phyloP scores from a whole-genome alignment of 2,329 filamentous ascomycete genomes.

The Mycosphaerella arachidis region DNA sequence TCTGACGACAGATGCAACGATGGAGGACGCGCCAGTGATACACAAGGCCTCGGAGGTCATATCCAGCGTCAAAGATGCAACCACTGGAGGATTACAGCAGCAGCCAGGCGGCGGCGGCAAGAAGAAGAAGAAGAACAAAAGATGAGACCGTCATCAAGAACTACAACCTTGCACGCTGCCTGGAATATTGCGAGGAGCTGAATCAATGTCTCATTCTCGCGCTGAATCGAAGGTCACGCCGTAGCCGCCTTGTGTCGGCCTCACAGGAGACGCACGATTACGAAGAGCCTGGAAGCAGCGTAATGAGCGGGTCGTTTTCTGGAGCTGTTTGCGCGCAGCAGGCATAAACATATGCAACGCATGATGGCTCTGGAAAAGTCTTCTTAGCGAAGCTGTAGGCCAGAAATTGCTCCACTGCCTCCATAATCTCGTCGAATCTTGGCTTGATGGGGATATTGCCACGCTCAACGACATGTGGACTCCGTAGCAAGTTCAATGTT shows the following conservation, averaged over 20 bases:
- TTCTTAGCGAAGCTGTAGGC: constrained; percentile 4
- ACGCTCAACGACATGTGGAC: constrained; percentile 4
- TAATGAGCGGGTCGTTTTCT: not conserved
- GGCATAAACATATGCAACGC: not conserved
- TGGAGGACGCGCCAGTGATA: constrained; percentile 28
- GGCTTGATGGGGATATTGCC: not conserved
- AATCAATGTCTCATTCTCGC: not conserved
- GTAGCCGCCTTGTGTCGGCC: not conserved
- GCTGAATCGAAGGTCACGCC: not conserved
- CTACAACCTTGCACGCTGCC: not conserved
- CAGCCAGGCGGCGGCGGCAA: constrained; percentile 35
- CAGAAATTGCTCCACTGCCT: constrained; percentile 7
- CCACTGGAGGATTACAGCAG: constrained; percentile 16
- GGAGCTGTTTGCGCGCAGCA: not conserved
- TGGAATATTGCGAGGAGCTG: not conserved
- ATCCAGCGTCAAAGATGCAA: constrained; percentile 6
- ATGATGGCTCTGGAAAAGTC: not conserved
- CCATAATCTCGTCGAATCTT: constrained; percentile 17
- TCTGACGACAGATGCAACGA: constrained; percentile 29
- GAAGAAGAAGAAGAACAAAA: constrained; percentile 47
- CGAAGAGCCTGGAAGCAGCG: not conserved
- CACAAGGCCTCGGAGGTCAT: constrained; percentile 20
- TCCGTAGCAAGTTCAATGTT: not conserved
- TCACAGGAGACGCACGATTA: not conserved
- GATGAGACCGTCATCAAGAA: constrained; percentile 32